These are phyloP conservation scores for Craspedostauros australis DNA, from an alignment of 108 stramenopile genomes.

Conservation along the genomic window DNA sequence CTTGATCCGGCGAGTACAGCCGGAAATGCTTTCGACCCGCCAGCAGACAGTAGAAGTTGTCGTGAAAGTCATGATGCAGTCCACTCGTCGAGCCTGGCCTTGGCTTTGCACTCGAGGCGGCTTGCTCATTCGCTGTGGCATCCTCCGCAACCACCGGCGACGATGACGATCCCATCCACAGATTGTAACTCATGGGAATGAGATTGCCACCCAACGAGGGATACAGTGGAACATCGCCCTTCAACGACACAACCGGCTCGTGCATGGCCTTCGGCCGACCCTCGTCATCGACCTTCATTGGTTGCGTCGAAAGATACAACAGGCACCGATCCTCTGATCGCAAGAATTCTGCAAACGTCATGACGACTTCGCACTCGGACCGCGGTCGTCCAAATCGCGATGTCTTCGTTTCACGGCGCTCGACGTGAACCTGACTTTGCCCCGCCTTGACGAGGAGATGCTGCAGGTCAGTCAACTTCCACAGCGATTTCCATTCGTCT, in stretches of 20 bases:
- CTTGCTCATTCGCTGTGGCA: not conserved
- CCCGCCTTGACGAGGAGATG: too few species aligned
- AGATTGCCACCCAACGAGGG: constrained; percentile 64
- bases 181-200: constrained; percentile 69
- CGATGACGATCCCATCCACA: constrained; percentile 82
- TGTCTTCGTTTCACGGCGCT: too few species aligned
- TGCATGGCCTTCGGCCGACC: constrained; percentile 46
- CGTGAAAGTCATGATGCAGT: constrained; percentile 99
- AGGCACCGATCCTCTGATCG: constrained; percentile 5
- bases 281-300: constrained; percentile 30
- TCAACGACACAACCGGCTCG: constrained; percentile 23
- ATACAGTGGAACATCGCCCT: constrained; percentile 52
- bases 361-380: constrained; percentile 25
- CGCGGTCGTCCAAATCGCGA: too few species aligned
- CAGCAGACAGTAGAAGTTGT: constrained; percentile 92
- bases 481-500: too few species aligned
- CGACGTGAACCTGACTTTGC: too few species aligned
- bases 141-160: constrained; percentile 3
- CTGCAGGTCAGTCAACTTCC: too few species aligned
- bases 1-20: constrained; percentile 58
- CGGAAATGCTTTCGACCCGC: constrained; percentile 84
- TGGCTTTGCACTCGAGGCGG: not conserved
- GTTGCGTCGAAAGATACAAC: constrained; percentile 53
- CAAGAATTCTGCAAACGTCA: constrained; percentile 24
- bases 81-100: constrained; percentile 47